A percentile compares a stretch with the other conserved stretches of the same genome.
Conservation (phyloP, 768 basidiomycete species). For the Phylloporus sp. region DNA sequence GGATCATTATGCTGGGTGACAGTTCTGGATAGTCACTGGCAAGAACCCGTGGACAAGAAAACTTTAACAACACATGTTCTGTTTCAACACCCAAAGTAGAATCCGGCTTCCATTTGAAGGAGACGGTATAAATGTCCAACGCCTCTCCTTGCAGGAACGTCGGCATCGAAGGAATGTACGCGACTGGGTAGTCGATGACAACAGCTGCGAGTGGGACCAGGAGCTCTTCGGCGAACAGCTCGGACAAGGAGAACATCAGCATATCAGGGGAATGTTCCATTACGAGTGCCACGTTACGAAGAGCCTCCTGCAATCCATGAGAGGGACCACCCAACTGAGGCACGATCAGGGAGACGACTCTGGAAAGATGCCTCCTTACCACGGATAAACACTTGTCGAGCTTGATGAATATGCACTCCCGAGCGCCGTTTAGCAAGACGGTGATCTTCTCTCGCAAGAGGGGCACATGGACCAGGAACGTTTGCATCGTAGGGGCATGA, state of each 20-base stretch:
- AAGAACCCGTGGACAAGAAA: slow-evolving; percentile 48
- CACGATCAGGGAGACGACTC: background rate
- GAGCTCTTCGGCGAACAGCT: slow-evolving; percentile 20
- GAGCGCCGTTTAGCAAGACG: background rate
- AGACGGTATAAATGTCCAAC: slow-evolving; percentile 47
- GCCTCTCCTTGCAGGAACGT: slow-evolving; percentile 42
- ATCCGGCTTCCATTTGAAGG: slow-evolving; percentile 5
- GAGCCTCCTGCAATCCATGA: slow-evolving; percentile 8
- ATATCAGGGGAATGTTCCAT: slow-evolving; percentile 9
- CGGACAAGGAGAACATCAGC: slow-evolving; percentile 29
- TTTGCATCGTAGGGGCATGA: slow-evolving; percentile 44
- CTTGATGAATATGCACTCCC: slow-evolving; percentile 15
- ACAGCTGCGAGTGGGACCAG: slow-evolving; percentile 53
- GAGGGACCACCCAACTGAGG: slow-evolving; percentile 14
- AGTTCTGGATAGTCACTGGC: slow-evolving; percentile 11
- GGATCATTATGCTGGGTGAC: slow-evolving; percentile 21
- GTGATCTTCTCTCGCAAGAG: slow-evolving; percentile 13
- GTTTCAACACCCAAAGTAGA: background rate
- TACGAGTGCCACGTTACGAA: slow-evolving; percentile 3
- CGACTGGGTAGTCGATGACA: slow-evolving; percentile 58
- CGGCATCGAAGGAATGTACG: slow-evolving; percentile 41
- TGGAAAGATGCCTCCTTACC: slow-evolving; percentile 15
- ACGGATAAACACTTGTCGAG: slow-evolving; percentile 15
- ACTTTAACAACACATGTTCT: slow-evolving; percentile 45
- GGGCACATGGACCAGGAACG: slow-evolving; percentile 48